A percentile compares a stretch with the other conserved stretches of the same genome.
phyloP scores from a whole-genome alignment of 179 eudicot species.

The Monotropa hypopitys region DNA sequence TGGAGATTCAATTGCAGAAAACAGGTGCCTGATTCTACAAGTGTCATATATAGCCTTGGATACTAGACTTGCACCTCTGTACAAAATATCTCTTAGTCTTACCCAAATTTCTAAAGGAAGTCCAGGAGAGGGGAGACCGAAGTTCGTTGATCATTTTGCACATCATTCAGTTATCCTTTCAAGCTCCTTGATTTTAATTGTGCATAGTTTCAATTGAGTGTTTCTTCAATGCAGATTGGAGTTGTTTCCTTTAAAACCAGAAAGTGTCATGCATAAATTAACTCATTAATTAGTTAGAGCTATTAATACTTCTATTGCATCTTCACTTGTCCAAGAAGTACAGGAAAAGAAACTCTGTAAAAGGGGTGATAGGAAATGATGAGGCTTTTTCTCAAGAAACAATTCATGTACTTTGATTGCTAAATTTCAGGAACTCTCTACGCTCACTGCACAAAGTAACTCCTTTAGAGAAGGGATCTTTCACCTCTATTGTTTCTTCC shows the following conservation, averaged over 20 bases:
- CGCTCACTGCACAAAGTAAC: background rate
- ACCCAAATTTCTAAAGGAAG: background rate
- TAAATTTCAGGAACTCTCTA: background rate
- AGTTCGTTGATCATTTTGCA: background rate
- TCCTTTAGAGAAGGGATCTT: constrained; percentile 6
- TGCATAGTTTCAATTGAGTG: background rate
- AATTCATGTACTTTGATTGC: constrained; percentile 1
- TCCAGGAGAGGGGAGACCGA: background rate
- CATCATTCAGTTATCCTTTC: background rate
- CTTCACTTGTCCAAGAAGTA: background rate
- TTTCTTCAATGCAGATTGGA: background rate
- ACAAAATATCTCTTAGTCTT: background rate
- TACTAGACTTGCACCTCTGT: background rate
- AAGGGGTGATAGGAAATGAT: background rate
- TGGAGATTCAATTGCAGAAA: background rate
- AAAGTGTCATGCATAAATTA: background rate
- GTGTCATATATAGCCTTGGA: background rate
- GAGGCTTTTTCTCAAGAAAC: background rate
- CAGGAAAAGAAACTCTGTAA: background rate
- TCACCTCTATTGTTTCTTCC: background rate
- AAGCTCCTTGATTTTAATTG: background rate
- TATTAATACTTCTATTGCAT: background rate
- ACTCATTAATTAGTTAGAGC: background rate
- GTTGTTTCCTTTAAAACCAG: background rate
- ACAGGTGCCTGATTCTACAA: background rate